Base-by-base conservation (phyloP, 2,329 filamentous ascomycete genomes). In the Botrytis squamosa region DNA sequence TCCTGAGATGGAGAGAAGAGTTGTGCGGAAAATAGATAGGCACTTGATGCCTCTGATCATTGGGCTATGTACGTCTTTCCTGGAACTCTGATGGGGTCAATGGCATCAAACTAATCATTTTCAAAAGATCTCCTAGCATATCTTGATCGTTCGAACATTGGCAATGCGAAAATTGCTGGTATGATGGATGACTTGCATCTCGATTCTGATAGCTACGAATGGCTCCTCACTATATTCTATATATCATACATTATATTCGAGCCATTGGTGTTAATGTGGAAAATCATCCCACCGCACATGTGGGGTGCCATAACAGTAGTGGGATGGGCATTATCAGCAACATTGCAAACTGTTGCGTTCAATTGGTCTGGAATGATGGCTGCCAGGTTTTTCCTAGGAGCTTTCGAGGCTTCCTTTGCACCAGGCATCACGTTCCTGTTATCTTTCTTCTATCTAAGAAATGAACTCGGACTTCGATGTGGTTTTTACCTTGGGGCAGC, bases 401-500 rank as follows among this genome's bases (percentile, higher is more conserved):
- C 82, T 7, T 79, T 83, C n/a, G 83, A 84, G 82, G 74, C 80
- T 77, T 25, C 80, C 20, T 66, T 79, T 81, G 36, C 81, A 76
- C 66, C 82, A 76, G 67, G 82, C 78, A 81, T 85, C 4, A 83
- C 84, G 0, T 84, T 83, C 64, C 82, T 85, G n/a, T 80, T 86
- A 6, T 84, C 82, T 16, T 85, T 86, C 77, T 86, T 86, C 77
- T 86, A 86, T 74, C 80, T 83, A 7, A 79, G 85, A 14, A 77
- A 82, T 25, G 93, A 95, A 78, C 84, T 95, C 16, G 93, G 92
- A 1, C 86, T 92, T 74, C 86, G 92, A 44, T 91, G 88, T 25
- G 92, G 91, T 9, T 83, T 94, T 18, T 92, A 93, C 81, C 86
- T 95, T 72, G 90, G 82, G 77, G 81, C 83, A 22, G 90, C 90